A percentile compares a stretch with the other conserved stretches of the same genome.
Evolutionary conservation across 257 asterid genomes (phyloP).

Genomic region (Rehmannia glutinosa): DNA sequence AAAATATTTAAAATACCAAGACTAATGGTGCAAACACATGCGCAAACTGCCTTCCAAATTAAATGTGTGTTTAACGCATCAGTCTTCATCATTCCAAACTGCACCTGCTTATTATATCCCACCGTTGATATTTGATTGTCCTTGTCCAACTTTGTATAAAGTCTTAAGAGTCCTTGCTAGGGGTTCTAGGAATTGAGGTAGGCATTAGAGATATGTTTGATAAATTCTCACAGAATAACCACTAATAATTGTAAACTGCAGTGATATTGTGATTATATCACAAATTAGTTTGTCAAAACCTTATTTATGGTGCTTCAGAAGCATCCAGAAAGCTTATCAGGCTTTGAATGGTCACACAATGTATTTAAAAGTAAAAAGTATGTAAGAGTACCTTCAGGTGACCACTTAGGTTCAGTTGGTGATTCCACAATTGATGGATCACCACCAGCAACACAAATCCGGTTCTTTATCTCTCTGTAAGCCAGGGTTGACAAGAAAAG

Average conservation of each 20-base stretch:
- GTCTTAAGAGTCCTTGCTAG: not conserved
- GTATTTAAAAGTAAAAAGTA: not conserved
- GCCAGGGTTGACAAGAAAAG: not conserved
- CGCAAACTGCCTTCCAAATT: not conserved
- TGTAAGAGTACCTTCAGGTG: slow-evolving; percentile 68
- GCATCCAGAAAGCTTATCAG: slow-evolving; percentile 4
- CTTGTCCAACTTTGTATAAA: not conserved
- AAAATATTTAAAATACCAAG: not conserved
- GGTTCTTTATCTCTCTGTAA: slow-evolving; percentile 53
- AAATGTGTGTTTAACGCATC: not conserved
- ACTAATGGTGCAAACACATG: not conserved
- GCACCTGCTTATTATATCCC: not conserved
- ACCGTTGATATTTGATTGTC: not conserved
- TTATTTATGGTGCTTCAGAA: not conserved
- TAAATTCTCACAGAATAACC: not conserved
- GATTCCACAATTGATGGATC: slow-evolving; percentile 73
- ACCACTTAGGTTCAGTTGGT: slow-evolving; percentile 98
- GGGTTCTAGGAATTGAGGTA: not conserved
- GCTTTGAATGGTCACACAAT: not conserved
- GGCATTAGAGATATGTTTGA: not conserved
- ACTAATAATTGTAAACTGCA: not conserved
- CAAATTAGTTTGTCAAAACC: not conserved
- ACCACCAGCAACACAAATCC: slow-evolving; percentile 91
- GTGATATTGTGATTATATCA: not conserved
- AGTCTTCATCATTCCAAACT: not conserved